Base-by-base conservation (phyloP, 2,329 filamentous ascomycete genomes). In the Epichloe festucae region DNA sequence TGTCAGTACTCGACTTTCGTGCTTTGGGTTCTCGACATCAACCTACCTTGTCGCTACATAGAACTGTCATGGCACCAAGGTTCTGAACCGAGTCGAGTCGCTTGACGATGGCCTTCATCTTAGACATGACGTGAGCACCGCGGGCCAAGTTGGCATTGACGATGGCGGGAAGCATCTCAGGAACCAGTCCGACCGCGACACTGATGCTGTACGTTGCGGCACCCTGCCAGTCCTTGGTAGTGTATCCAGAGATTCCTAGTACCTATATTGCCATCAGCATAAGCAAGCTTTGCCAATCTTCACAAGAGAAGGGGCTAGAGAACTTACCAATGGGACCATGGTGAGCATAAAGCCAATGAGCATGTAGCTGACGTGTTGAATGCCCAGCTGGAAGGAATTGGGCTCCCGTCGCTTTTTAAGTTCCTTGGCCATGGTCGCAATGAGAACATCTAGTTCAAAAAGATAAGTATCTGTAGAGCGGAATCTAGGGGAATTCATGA, bases 91-190 rank as follows among this genome's bases (percentile, higher is more conserved):
- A 60, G 53, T 64, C 59, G 35, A 62, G 62, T 52, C 70, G 58
- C 53, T 61, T 61, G 46, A 65, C 64, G 49, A 72, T 60, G 38
- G 65, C 62, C 58, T 66, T 65, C 58, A 67, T 66, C 54, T 60
- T 61, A 44, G 61, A 63, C 1, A 64, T 40, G 1, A 60, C 48
- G 14, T 57, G 58, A 19, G 60, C 60, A 8, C 60, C 59, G 12
- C 59, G 59, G 8, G 62, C 62, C 11, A 63, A 55, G 21, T 63
- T 63, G 17, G 58, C 58, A 34, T 63, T 63, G 48, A 63, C 60
- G 39, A 63, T 63, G 4, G 62, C 61, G 3, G 62, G 62, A 8
- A 63, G 56, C 62, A 63, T 63, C 44, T 63, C 62, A 2, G 62
- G 62, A 5, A 63, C 58, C 7, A 63, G 53, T 1, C 62, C 62